Percentiles rank a stretch among this genome's conserved stretches.
Evolutionary conservation across 1,284 basidiomycete species (phyloP).

Genomic region (Fomitopsis schrenkii): DNA sequence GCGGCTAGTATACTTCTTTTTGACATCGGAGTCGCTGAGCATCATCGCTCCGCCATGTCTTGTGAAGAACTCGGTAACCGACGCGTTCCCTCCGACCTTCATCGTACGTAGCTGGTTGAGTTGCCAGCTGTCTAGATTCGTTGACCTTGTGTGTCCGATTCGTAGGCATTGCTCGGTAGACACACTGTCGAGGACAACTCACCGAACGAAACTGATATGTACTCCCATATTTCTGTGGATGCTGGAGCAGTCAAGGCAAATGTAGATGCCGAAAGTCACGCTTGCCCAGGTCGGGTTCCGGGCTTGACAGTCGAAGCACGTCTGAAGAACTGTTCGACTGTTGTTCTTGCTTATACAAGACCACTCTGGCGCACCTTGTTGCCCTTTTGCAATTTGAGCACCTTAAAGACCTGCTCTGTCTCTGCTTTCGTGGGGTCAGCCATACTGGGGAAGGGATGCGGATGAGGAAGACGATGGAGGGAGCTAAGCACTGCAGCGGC

Average conservation of each 20-base stretch:
- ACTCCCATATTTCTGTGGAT: constrained; percentile 97
- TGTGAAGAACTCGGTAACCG: constrained; percentile 88
- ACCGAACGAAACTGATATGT: constrained; percentile 97
- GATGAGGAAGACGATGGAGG: neutral
- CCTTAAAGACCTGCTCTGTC: constrained; percentile 74
- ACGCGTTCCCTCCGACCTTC: constrained; percentile 94
- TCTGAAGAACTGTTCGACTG: constrained; percentile 41
- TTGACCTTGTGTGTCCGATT: constrained; percentile 59
- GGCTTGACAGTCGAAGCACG: constrained; percentile 95
- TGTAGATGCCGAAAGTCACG: constrained; percentile 95
- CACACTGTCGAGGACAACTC: constrained; percentile 26
- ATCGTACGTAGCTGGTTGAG: constrained; percentile 89
- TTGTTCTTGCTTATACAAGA: neutral
- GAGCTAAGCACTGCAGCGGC: neutral
- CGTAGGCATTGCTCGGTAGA: neutral
- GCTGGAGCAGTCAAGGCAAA: constrained; percentile 96
- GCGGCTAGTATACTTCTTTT: constrained; percentile 86
- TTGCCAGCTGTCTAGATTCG: constrained; percentile 96
- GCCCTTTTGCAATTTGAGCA: constrained; percentile 77
- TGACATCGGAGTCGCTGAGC: constrained; percentile 73
- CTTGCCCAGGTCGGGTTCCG: constrained; percentile 98
- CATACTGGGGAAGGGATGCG: constrained; percentile 36
- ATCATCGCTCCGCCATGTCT: constrained; percentile 79
- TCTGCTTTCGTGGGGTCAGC: constrained; percentile 73
- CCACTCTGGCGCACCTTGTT: constrained; percentile 72